These are phyloP conservation scores for Podila epicladia DNA, from an alignment of 192 early-diverging fungal species.

Conservation along the genomic window DNA sequence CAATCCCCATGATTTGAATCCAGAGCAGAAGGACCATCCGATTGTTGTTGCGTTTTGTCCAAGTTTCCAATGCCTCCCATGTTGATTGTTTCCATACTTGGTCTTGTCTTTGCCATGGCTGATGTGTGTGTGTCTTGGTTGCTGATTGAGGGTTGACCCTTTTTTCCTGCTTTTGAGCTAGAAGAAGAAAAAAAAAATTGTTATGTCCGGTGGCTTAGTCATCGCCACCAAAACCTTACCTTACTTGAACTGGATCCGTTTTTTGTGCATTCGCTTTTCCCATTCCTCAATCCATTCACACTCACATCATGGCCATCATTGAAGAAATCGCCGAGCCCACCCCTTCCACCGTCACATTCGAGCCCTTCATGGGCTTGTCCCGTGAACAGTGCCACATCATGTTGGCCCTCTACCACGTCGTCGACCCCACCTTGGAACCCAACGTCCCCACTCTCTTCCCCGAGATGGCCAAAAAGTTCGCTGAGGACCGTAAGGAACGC, in stretches of 20 bases:
- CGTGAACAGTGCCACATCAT: conserved; percentile 59
- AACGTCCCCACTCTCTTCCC: conserved; percentile 59
- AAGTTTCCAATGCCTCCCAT: background rate
- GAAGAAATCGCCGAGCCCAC: conserved; percentile 19
- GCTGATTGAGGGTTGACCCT: background rate
- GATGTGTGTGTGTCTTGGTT: background rate
- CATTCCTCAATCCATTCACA: background rate
- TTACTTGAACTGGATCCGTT: background rate
- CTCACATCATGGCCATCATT: conserved; percentile 17
- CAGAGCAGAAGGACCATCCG: background rate
- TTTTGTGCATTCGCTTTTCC: conserved; percentile 1
- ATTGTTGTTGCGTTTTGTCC: too few species aligned
- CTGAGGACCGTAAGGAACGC: conserved; percentile 55
- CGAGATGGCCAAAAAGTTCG: conserved; percentile 55
- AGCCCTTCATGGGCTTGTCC: conserved; percentile 57
- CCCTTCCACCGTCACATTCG: background rate
- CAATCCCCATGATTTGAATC: background rate
- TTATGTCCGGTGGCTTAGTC: background rate
- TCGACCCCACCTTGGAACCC: conserved; percentile 58
- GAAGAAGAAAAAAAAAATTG: conserved; percentile 1
- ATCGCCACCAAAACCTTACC: background rate
- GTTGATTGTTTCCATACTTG: conserved; percentile 3
- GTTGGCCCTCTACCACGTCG: conserved; percentile 58
- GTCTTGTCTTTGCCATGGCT: conserved; percentile 3
- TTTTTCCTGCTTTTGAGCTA: background rate